Evolutionary conservation across 768 basidiomycete genomes (phyloP).

Genomic region (Naganishia vaughanmartiniae): DNA sequence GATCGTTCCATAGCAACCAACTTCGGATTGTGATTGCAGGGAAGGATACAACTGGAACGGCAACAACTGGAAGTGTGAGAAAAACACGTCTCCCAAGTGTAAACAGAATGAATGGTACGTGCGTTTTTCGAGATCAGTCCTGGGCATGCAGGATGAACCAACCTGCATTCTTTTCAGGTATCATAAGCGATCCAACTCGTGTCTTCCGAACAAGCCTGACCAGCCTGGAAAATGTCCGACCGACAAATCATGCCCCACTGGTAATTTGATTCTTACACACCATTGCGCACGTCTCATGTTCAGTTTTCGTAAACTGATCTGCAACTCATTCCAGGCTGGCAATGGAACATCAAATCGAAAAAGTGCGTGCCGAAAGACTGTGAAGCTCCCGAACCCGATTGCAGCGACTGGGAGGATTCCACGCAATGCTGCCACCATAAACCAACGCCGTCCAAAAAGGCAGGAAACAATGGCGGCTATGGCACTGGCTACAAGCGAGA

Average conservation of each 20-base stretch:
- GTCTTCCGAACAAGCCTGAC: conserved; percentile 33
- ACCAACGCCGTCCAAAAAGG: neutral
- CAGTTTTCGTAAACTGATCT: neutral
- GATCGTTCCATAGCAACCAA: conserved; percentile 18
- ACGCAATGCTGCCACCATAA: conserved; percentile 33
- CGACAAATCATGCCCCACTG: conserved; percentile 37
- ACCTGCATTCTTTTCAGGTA: conserved; percentile 31
- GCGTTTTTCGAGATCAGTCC: neutral
- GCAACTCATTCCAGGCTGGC: conserved; percentile 35
- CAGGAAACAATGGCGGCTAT: conserved; percentile 31
- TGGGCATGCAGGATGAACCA: neutral
- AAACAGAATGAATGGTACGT: conserved; percentile 36
- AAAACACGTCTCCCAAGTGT: conserved; percentile 31
- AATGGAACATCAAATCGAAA: conserved; percentile 38
- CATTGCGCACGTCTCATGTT: neutral
- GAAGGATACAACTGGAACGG: conserved; percentile 35
- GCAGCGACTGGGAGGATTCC: conserved; percentile 40
- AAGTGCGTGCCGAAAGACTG: conserved; percentile 36
- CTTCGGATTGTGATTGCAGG: conserved; percentile 39
- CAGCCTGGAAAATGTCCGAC: conserved; percentile 35
- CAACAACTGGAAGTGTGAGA: conserved; percentile 32
- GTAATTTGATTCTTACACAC: conserved; percentile 17
- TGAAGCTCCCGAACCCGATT: conserved; percentile 40
- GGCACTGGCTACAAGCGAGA: conserved; percentile 26
- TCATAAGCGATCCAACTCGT: conserved; percentile 37